Percentiles rank a stretch among this genome's conserved stretches.
Evolutionary conservation across 331 rosid species (phyloP).

Genomic region (Pyracantha coccinea): DNA sequence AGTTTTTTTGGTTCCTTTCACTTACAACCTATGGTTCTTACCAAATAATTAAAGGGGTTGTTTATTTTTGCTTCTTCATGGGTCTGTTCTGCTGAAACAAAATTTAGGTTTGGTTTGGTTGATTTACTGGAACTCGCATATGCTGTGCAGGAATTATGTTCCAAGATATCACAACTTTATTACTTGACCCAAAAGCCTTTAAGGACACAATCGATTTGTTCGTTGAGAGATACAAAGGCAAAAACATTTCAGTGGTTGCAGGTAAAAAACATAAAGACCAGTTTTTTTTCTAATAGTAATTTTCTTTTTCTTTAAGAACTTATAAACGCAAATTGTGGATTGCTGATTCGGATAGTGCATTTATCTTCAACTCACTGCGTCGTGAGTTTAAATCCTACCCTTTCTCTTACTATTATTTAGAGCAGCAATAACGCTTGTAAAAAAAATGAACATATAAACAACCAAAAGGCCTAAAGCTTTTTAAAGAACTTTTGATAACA

Average conservation of each 20-base stretch:
- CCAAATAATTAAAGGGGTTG: too few species aligned
- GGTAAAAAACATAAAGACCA: slow-evolving; percentile 29
- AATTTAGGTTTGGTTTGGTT: not conserved
- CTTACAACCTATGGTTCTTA: not conserved
- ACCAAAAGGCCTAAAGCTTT: slow-evolving; percentile 17
- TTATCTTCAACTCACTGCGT: too few species aligned
- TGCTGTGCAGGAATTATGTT: slow-evolving; percentile 76
- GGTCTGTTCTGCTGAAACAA: too few species aligned
- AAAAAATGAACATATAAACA: too few species aligned
- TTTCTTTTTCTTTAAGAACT: not conserved
- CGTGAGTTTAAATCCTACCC: too few species aligned
- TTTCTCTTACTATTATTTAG: too few species aligned
- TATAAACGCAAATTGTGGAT: too few species aligned
- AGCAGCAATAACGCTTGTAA: not conserved
- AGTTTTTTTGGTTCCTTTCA: too few species aligned
- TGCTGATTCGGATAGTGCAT: too few species aligned
- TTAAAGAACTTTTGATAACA: slow-evolving; percentile 14
- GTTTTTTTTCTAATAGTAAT: not conserved
- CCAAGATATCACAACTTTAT: slow-evolving; percentile 86
- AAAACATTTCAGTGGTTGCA: slow-evolving; percentile 92
- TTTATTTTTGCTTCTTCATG: too few species aligned
- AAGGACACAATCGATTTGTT: slow-evolving; percentile 90
- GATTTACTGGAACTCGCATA: not conserved
- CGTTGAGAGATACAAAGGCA: slow-evolving; percentile 85
- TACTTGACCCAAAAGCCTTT: slow-evolving; percentile 82